Base-by-base conservation (phyloP, 2,329 filamentous ascomycete genomes). In the Aureobasidium sp. region DNA sequence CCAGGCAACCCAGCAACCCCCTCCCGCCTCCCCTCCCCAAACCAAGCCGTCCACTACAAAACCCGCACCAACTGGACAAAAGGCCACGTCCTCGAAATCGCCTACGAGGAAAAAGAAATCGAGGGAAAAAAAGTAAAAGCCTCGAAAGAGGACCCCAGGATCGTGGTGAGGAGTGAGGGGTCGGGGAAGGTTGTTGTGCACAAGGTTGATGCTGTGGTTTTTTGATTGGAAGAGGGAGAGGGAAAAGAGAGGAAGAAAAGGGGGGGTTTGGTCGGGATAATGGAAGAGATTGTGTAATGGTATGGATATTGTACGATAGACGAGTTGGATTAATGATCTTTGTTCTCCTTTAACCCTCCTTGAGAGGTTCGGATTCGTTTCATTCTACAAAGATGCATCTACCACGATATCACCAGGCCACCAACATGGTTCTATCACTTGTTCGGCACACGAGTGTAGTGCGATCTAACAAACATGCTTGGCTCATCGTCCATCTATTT, bases 201-300 rank as follows among this genome's bases (percentile, higher is more conserved):
- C 57, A 77, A 77, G 67, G 72, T 74, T 3, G 73, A 77, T 21
- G 72, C 70, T 33, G 73, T 75, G 55, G 76, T 73, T 62, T 77
- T 75, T 62, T 13, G 27, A 49, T 4, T 49, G 27, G 27, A 21
- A 9, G 6, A 15, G 17, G 40, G 13, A 15, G 75, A 75, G 49
- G 74, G 45, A 25, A 74, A 50, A 74, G 42, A 11, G 31, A 15
- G 19, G 11, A 15, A 15, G 25, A 49, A 33, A n/a, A 23, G 19
- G 21, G 25, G 10, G 21, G 42, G 4, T 29, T n/a, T n/a, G n/a
- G n/a, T 21, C 8, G 11, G 19, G 33, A 35, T 5, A 38, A 8
- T n/a, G 19, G 27, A n/a, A 4, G 27, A n/a, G 17, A 13, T 17
- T 47, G 17, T 50, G 29, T 50, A 37, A 17, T 31, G 21, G 11